Evolutionary conservation across 306 rosid species (phyloP).

Genomic region (Trifolium subterraneum): DNA sequence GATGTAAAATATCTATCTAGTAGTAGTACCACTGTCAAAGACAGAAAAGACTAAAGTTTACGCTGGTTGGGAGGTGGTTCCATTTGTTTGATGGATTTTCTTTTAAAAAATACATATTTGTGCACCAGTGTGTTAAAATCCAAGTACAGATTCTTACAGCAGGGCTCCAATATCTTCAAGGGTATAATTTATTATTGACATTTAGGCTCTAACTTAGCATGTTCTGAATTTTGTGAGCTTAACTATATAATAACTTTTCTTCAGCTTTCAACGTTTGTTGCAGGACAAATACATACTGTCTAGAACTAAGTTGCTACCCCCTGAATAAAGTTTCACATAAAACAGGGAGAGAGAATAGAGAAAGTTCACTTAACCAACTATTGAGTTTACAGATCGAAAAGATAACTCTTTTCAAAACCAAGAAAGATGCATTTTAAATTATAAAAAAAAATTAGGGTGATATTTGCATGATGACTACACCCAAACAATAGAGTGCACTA

Average conservation of each 20-base stretch:
- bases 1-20: conserved; percentile 17
- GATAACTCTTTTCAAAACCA: neutral
- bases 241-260: neutral
- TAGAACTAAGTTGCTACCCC: conserved; percentile 23
- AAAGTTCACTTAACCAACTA: neutral
- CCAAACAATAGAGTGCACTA: conserved; percentile 26
- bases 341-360: neutral
- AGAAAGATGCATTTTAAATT: conserved; percentile 14
- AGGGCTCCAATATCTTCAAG: conserved; percentile 2
- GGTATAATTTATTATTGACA: conserved; percentile 20
- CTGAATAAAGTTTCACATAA: conserved; percentile 14
- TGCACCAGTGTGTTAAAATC: conserved; percentile 14
- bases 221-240: conserved; percentile 26
- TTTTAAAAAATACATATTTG: neutral
- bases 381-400: conserved; percentile 8
- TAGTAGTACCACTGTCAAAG: conserved; percentile 8
- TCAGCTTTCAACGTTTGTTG: neutral
- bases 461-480: conserved; percentile 29
- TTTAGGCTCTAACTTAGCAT: neutral
- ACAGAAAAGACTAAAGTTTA: conserved; percentile 4
- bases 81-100: conserved; percentile 15
- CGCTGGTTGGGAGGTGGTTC: conserved; percentile 14
- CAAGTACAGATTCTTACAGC: conserved; percentile 4
- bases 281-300: conserved; percentile 1
- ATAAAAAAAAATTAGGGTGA: neutral